These are phyloP conservation scores for Cladophialophora bantiana DNA, from an alignment of 2,329 filamentous ascomycete genomes.

Conservation along the genomic window DNA sequence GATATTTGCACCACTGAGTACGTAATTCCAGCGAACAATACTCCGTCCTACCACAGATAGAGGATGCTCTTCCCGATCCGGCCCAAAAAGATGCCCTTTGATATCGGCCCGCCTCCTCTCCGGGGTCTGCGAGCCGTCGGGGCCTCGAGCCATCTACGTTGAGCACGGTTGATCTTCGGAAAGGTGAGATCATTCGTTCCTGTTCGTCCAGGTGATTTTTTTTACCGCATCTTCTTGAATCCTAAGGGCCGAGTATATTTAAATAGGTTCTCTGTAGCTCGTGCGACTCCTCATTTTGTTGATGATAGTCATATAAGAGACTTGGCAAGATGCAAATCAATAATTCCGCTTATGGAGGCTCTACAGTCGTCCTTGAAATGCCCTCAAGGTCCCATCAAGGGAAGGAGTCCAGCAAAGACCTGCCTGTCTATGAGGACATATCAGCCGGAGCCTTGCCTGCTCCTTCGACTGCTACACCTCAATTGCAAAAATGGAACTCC, in stretches of 20 bases:
- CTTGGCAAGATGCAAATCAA: conserved; percentile 18
- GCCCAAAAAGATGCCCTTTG: neutral
- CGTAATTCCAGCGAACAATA: conserved; percentile 9
- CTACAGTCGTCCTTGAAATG: conserved; percentile 30
- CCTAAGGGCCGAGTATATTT: neutral
- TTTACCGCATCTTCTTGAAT: conserved; percentile 4
- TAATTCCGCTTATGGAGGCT: conserved; percentile 19
- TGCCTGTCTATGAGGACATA: conserved; percentile 16
- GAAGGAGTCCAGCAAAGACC: conserved; percentile 7
- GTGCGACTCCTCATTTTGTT: neutral
- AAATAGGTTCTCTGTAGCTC: neutral
- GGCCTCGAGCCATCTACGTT: neutral
- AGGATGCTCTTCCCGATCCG: conserved; percentile 4
- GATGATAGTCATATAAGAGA: neutral
- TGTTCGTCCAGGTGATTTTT: neutral
- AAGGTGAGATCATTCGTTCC: conserved; percentile 9
- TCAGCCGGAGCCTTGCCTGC: conserved; percentile 49
- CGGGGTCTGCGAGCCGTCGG: neutral
- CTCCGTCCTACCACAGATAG: neutral
- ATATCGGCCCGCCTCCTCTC: conserved; percentile 16
- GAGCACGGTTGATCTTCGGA: conserved; percentile 15
- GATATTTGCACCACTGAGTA: neutral
- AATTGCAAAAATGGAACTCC: conserved; percentile 68
- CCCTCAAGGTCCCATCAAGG: conserved; percentile 13
- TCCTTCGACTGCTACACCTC: conserved; percentile 52